phyloP scores from a whole-genome alignment of 768 basidiomycete genomes.

The Leccinum subgranulosum region DNA sequence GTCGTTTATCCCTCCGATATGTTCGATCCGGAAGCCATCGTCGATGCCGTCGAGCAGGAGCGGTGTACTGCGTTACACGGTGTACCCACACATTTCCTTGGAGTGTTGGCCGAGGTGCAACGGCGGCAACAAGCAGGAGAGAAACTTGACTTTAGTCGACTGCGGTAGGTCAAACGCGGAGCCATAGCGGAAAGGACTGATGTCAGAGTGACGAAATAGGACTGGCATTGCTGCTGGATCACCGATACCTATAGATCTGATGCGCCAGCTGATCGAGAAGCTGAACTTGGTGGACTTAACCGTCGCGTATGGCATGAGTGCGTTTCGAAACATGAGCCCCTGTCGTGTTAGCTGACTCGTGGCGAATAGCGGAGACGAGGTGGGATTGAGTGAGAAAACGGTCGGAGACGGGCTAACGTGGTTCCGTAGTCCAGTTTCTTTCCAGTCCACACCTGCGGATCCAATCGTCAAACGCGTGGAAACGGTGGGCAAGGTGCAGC shows the following conservation, averaged over 20 bases:
- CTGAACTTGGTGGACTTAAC: constrained; percentile 71
- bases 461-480: constrained; percentile 73
- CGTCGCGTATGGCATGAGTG: constrained; percentile 86
- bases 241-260: constrained; percentile 73
- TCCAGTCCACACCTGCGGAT: constrained; percentile 72
- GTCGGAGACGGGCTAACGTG: background rate
- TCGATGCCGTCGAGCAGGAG: constrained; percentile 67
- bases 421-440: constrained; percentile 66
- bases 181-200: background rate
- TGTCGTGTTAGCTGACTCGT: background rate
- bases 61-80: constrained; percentile 79
- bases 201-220: constrained; percentile 33
- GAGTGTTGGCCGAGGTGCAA: constrained; percentile 65
- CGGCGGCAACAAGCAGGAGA: constrained; percentile 46
- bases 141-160: constrained; percentile 30
- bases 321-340: constrained; percentile 23
- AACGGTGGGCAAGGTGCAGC: constrained; percentile 74
- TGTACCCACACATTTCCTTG: constrained; percentile 83
- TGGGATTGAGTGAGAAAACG: constrained; percentile 14
- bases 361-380: constrained; percentile 68
- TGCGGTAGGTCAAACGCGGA: constrained; percentile 44
- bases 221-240: constrained; percentile 85
- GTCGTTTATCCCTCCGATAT: constrained; percentile 72
- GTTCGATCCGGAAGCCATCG: constrained; percentile 62
- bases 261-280: constrained; percentile 66